A percentile compares a stretch with the other conserved stretches of the same genome.
phyloP scores from a whole-genome alignment of 441 rosid species.

The Populus hybrid region DNA sequence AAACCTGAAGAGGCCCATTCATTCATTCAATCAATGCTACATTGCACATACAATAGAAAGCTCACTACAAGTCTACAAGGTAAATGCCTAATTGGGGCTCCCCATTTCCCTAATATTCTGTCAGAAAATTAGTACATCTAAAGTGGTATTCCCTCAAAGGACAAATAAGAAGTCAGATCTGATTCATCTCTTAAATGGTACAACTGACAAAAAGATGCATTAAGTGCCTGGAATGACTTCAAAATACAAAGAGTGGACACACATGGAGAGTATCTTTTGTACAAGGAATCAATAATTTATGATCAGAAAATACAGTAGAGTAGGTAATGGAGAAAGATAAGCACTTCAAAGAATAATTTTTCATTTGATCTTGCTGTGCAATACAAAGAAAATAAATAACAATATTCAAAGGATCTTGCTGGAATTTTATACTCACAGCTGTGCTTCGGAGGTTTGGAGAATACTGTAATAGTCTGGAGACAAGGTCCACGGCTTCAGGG shows the following conservation, averaged over 20 bases:
- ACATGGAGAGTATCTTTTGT: not conserved
- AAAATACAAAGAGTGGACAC: not conserved
- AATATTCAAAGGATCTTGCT: not conserved
- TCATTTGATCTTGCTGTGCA: not conserved
- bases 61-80: not conserved
- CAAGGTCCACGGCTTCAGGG: constrained; percentile 93
- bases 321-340: too few species aligned
- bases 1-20: not conserved
- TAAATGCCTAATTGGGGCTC: not conserved
- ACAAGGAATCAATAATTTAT: not conserved
- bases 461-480: constrained; percentile 87
- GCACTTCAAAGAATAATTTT: not conserved
- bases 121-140: not conserved
- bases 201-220: not conserved
- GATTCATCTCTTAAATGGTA: not conserved
- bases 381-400: too few species aligned
- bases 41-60: not conserved
- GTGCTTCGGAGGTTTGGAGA: constrained; percentile 91
- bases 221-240: not conserved
- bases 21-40: not conserved
- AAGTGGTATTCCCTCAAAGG: not conserved
- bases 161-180: not conserved
- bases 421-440: constrained; percentile 55
- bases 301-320: not conserved
- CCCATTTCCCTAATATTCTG: not conserved